Evolutionary conservation across 495 filamentous ascomycete genomes (phyloP).

Genomic region (Neurospora africana): DNA sequence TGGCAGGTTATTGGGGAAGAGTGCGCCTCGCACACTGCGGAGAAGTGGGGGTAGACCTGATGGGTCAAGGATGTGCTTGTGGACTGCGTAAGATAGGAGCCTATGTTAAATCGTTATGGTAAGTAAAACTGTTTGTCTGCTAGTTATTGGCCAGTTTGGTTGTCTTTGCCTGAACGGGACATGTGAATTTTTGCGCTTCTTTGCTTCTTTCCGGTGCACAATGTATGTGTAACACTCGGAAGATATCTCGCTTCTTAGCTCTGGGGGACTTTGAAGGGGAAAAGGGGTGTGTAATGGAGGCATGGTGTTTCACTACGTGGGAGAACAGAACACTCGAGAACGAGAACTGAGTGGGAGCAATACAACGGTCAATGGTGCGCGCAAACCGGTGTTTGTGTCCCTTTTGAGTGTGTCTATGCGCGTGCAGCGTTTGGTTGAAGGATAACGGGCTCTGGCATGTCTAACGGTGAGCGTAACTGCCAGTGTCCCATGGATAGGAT

Average conservation of each 20-base stretch:
- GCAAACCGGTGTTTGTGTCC: neutral
- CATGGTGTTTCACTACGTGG: constrained; percentile 16
- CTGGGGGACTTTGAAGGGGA: neutral
- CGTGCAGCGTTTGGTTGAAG: constrained; percentile 1
- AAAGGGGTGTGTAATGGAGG: constrained; percentile 5
- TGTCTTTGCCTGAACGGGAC: neutral
- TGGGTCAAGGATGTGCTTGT: constrained; percentile 53
- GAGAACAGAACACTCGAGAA: constrained; percentile 6
- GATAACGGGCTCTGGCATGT: neutral
- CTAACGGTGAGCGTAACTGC: neutral
- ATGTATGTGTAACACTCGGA: neutral
- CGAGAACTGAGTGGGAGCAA: neutral
- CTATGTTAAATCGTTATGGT: constrained; percentile 26
- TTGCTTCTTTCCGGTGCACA: neutral
- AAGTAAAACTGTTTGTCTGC: neutral
- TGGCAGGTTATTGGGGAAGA: constrained; percentile 71
- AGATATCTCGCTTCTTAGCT: neutral
- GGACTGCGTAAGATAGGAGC: constrained; percentile 63
- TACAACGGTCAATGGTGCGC: constrained; percentile 4
- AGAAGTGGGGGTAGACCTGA: constrained; percentile 63
- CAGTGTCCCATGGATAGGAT: neutral
- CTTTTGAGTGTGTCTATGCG: neutral
- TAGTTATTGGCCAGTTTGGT: neutral
- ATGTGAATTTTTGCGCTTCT: neutral
- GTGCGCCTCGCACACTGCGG: constrained; percentile 53